Evolutionary conservation across 306 rosid genomes (phyloP).

Genomic region (Lupinus albus): DNA sequence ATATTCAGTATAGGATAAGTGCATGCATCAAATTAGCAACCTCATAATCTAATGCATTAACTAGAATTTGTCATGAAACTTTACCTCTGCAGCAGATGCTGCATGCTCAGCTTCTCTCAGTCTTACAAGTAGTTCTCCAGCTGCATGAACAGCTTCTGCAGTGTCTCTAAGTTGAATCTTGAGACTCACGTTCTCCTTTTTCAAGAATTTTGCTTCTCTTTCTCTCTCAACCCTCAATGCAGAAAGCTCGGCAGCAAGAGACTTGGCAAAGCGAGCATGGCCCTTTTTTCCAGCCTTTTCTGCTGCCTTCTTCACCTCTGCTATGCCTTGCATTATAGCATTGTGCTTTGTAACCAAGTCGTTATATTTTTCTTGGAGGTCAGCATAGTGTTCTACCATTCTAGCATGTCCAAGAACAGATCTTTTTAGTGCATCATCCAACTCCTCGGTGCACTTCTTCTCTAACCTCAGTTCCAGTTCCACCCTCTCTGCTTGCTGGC

Average conservation of each 20-base stretch:
- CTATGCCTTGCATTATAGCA: conserved; percentile 89
- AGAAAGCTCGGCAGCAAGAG: conserved; percentile 92
- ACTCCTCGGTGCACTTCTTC: conserved; percentile 77
- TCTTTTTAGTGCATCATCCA: conserved; percentile 83
- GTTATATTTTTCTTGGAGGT: conserved; percentile 86
- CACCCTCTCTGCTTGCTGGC: conserved; percentile 66
- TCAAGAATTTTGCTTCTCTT: conserved; percentile 80
- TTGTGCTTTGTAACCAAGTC: conserved; percentile 73
- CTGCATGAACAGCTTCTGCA: conserved; percentile 99
- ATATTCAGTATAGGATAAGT: too few species aligned
- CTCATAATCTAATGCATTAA: conserved; percentile 5
- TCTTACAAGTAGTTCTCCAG: conserved; percentile 93
- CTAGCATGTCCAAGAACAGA: conserved; percentile 87
- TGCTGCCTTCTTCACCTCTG: conserved; percentile 87
- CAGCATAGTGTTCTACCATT: conserved; percentile 90
- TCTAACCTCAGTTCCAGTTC: conserved; percentile 73
- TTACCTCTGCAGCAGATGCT: conserved; percentile 80
- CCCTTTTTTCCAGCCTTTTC: conserved; percentile 82
- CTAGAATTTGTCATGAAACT: background rate
- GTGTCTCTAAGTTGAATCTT: conserved; percentile 90
- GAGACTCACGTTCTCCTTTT: conserved; percentile 82
- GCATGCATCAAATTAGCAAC: too few species aligned
- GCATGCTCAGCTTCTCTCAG: conserved; percentile 92
- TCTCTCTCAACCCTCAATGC: conserved; percentile 84
- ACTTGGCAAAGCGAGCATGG: conserved; percentile 79